These are phyloP conservation scores for Diutina neorugosa DNA, from an alignment of 1,139 yeast genomes.

Conservation along the genomic window DNA sequence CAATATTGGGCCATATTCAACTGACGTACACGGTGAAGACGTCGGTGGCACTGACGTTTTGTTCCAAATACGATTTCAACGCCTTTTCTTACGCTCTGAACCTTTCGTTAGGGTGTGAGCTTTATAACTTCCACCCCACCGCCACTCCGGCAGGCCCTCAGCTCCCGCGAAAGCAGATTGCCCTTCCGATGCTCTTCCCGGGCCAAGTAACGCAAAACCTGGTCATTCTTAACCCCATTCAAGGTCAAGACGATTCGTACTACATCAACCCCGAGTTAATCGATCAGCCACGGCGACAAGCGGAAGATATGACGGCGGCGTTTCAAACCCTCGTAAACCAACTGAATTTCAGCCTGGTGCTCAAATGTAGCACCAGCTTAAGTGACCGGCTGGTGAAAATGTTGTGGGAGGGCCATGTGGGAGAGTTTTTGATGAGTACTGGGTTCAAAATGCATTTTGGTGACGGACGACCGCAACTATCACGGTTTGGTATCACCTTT, in stretches of 20 bases:
- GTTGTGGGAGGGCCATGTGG: conserved; percentile 81
- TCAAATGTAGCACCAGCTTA: conserved; percentile 64
- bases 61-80: conserved; percentile 83
- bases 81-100: conserved; percentile 85
- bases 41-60: conserved; percentile 61
- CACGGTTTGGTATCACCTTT: conserved; percentile 26
- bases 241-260: conserved; percentile 13
- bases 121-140: conserved; percentile 40
- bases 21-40: conserved; percentile 84
- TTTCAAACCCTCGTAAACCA: conserved; percentile 41
- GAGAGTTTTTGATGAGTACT: conserved; percentile 68
- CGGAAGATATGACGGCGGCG: conserved; percentile 36
- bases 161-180: not conserved
- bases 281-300: conserved; percentile 8
- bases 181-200: not conserved
- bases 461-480: conserved; percentile 21
- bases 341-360: conserved; percentile 54
- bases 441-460: conserved; percentile 44
- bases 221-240: conserved; percentile 14
- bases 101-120: conserved; percentile 73
- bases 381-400: conserved; percentile 49
- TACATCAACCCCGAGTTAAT: conserved; percentile 3
- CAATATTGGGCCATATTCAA: conserved; percentile 81
- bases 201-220: conserved; percentile 5
- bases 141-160: not conserved